phyloP scores from a whole-genome alignment of 345 rosid genomes.

The Lepidium aucheri region DNA sequence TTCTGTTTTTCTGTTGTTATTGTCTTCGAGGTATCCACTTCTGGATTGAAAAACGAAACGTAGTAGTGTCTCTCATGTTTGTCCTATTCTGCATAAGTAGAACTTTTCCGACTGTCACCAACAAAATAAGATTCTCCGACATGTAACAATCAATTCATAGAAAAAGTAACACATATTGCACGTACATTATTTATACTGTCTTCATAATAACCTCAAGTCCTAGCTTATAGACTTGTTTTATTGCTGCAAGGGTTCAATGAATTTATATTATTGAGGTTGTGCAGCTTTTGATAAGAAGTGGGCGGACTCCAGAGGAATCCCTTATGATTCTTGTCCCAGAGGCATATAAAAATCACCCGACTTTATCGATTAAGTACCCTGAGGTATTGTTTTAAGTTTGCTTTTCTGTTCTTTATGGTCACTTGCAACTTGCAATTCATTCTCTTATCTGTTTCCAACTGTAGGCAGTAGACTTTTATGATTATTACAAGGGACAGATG shows the following conservation, averaged over 20 bases:
- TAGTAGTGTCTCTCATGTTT: not conserved
- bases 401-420: not conserved
- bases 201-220: not conserved
- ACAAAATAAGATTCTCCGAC: not conserved
- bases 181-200: not conserved
- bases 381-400: constrained; percentile 49
- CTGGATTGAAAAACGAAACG: not conserved
- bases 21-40: constrained; percentile 1
- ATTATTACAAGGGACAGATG: constrained; percentile 99
- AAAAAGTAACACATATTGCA: not conserved
- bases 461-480: constrained; percentile 89
- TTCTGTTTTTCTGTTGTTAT: constrained; percentile 7
- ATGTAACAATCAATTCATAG: not conserved
- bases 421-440: constrained; percentile 4
- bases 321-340: constrained; percentile 98
- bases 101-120: not conserved
- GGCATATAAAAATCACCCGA: constrained; percentile 97
- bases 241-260: not conserved
- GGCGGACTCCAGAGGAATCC: constrained; percentile 89
- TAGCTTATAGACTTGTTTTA: not conserved
- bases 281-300: constrained; percentile 93
- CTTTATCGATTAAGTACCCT: constrained; percentile 76
- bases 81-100: not conserved
- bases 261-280: constrained; percentile 14
- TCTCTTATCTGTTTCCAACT: constrained; percentile 9